Evolutionary conservation across 768 basidiomycete species (phyloP), one percentile per base, ranked within the genome.

Genomic region (Symmetrospora coprosmae): DNA sequence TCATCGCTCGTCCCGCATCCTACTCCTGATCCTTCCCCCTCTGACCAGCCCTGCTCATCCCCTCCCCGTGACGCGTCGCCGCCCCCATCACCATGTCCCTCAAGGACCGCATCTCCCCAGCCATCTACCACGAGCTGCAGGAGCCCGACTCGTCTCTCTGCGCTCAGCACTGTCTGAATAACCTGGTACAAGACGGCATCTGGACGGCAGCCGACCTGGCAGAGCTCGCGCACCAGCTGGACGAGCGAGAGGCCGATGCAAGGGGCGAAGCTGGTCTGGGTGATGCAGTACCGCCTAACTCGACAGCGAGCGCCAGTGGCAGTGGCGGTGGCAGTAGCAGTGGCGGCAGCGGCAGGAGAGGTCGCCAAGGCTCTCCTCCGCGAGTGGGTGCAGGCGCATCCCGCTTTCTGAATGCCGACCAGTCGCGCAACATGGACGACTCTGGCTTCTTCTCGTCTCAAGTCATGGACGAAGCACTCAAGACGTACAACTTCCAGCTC

Each of bases 61-160:
- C n/a, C n/a, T n/a, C n/a, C n/a, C n/a, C n/a, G n/a, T n/a, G n/a
- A n/a, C n/a, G n/a, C n/a, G n/a, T n/a, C n/a, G 9, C 37, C 31
- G 17, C 16, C 39, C 13, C 38, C 19, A 14, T 38, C 31, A 60
- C 8, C 45, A 60, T 50, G 47, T 28, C 58, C n/a, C 41, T 49
- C 14, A 48, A 47, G 27, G 45, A 31, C 6, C 45, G 60, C 5
- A 43, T 38, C 53, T 60, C 51, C 80, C 77, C 64, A 27, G 25
- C 17, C 35, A 61, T 61, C 60, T 61, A 33, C 31, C 60, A 61
- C 38, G 60, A 61, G 39, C 50, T 27, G 27, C 60, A 61, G 39
- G 60, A 50, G 28, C 48, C 48, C 38, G 58, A 50, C 25, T 31
- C 27, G 25, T 25, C 21, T 35, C 58, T 49, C 4, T 60, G 58